phyloP scores from a whole-genome alignment of 1,284 basidiomycete species.

The Austroboletus novae-zelandiae region DNA sequence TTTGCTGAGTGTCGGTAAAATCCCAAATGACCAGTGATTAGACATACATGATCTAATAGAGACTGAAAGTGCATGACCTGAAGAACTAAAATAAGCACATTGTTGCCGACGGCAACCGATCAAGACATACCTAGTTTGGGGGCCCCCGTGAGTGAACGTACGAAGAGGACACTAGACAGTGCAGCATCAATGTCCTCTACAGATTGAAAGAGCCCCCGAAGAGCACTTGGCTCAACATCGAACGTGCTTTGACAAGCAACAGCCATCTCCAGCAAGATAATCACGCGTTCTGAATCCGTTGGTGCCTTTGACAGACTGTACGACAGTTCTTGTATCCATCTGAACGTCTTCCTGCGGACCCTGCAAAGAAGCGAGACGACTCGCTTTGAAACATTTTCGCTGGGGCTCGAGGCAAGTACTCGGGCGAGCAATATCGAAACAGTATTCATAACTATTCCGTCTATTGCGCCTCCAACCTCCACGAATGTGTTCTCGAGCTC shows the following conservation, averaged over 20 bases:
- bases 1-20: not conserved
- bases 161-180: slow-evolving; percentile 26
- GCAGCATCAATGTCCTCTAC: slow-evolving; percentile 15
- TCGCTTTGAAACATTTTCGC: not conserved
- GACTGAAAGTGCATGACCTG: not conserved
- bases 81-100: slow-evolving; percentile 1
- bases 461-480: slow-evolving; percentile 36
- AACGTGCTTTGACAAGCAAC: not conserved
- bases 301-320: not conserved
- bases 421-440: slow-evolving; percentile 32
- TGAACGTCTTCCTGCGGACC: slow-evolving; percentile 33
- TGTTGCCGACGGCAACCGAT: not conserved
- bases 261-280: slow-evolving; percentile 12
- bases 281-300: not conserved
- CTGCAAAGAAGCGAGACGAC: slow-evolving; percentile 28
- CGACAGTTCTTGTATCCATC: slow-evolving; percentile 35
- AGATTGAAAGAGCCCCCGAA: slow-evolving; percentile 1
- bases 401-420: slow-evolving; percentile 19
- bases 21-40: not conserved
- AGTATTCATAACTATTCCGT: slow-evolving; percentile 33
- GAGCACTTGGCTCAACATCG: not conserved
- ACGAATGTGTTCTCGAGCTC: slow-evolving; percentile 30
- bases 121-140: slow-evolving; percentile 9
- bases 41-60: not conserved
- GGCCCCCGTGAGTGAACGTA: too few relatives aligned